Percentiles rank a stretch among this genome's conserved stretches.
Conservation (phyloP, 345 rosid genomes). For the Citropsis articulata region DNA sequence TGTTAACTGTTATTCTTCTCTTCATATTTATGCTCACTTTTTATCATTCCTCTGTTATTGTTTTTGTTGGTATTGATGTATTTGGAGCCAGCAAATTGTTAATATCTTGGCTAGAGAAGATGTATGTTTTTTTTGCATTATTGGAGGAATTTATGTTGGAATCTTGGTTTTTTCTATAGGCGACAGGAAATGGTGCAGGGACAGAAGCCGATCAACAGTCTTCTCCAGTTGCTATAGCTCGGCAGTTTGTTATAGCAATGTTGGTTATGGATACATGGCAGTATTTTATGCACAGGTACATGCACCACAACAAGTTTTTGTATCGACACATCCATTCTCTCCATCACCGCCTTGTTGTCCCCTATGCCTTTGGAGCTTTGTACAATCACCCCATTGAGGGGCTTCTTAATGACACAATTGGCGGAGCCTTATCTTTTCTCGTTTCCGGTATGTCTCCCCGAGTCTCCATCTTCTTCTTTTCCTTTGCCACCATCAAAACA, state of each 20-base stretch:
- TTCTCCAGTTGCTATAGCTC: constrained; percentile 52
- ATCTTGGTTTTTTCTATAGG: constrained; percentile 35
- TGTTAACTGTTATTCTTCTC: background rate
- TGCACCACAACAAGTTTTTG: constrained; percentile 82
- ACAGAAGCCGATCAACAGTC: constrained; percentile 27
- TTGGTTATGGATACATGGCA: constrained; percentile 81
- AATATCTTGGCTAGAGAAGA: background rate
- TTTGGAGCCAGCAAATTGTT: background rate
- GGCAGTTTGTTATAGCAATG: constrained; percentile 75
- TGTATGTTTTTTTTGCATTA: background rate
- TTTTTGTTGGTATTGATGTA: background rate
- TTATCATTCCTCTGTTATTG: background rate
- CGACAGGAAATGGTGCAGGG: constrained; percentile 56
- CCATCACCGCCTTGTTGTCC: constrained; percentile 85
- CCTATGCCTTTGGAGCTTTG: constrained; percentile 80
- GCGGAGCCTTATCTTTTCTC: constrained; percentile 78
- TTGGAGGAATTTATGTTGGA: background rate
- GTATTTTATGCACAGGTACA: constrained; percentile 78
- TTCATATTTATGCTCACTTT: background rate
- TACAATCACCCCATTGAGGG: constrained; percentile 85
- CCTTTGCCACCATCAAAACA: constrained; percentile 83
- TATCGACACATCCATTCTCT: constrained; percentile 77
- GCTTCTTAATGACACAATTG: constrained; percentile 69
- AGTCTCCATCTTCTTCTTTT: constrained; percentile 80
- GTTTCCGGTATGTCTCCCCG: constrained; percentile 84